Base-by-base conservation (phyloP, 192 early-diverging fungal species). In the Coemansia sp. region DNA sequence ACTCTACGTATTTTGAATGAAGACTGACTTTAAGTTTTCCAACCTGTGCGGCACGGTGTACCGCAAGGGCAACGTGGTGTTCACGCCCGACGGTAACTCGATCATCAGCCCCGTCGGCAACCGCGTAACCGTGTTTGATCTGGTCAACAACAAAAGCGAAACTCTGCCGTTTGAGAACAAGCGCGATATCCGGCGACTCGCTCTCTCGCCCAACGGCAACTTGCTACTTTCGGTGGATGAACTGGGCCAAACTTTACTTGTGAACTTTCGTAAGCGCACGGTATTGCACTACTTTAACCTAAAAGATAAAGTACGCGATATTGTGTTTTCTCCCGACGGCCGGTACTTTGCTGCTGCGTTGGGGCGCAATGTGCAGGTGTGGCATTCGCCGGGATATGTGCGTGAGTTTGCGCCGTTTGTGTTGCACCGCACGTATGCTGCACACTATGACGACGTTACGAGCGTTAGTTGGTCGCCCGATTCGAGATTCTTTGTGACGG, bases 1-100 rank as follows among this genome's bases (percentile, higher is more conserved):
- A 35, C 32, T 22, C 22, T 29, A 35, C 1, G 1, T 35, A 35
- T 35, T 35, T 35, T 35, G 18, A 48, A 87, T 86, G 83, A 84
- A 84, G 69, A 75, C 83, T 14, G 71, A 84, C 56, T 74, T 83
- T 35, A 84, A 94, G 86, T 98, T 99, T 70, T 93, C 94, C 48
- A 98, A 98, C 79, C 84, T 99, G 61, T 96, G 93, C 71, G 98
- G 98, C 35, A 96, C 96, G 8, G 98, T 98, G 14, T 99, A 98
- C 78, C 92, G 89, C 59, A 85, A 89, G 67, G 98, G 96, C n/a
- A 98, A 97, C 75, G 70, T 98, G 20, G 81, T 95, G 23, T 99
- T 95, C 73, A 94, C 94, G 27, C 91, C 95, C 22, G 95, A 96
- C 69, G 94, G 94, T 20, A 94, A 98, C 78, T 89, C 89, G 13